Evolutionary conservation across 129 eudicot genomes (phyloP).

Genomic region (Flaveria ramosissima): DNA sequence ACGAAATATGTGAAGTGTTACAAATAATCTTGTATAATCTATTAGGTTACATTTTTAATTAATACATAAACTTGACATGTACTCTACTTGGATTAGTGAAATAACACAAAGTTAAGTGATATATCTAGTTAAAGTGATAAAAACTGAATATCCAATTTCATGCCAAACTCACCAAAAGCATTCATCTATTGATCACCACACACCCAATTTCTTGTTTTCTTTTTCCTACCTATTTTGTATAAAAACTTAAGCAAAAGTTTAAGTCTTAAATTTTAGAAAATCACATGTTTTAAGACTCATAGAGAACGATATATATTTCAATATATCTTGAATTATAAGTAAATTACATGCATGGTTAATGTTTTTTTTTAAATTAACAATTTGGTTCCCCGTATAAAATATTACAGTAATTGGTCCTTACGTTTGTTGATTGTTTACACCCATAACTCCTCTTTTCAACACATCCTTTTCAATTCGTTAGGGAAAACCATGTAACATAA

Average conservation of each 20-base stretch:
- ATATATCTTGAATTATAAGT: not conserved
- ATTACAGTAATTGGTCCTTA: no score
- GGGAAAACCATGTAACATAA: no score
- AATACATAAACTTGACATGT: constrained; percentile 2
- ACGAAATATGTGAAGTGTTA: not conserved
- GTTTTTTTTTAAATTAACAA: no score
- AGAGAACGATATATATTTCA: not conserved
- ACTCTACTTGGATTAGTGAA: constrained; percentile 1
- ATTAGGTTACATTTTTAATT: not conserved
- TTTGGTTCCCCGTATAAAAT: no score
- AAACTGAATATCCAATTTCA: not conserved
- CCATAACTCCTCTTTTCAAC: no score
- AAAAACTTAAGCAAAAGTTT: not conserved
- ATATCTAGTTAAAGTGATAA: not conserved
- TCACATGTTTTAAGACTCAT: not conserved
- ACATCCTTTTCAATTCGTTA: no score
- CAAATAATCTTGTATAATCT: not conserved
- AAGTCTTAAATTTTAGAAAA: not conserved
- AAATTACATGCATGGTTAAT: not conserved
- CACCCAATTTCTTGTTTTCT: constrained; percentile 5
- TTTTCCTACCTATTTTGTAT: constrained; percentile 21
- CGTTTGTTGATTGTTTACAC: no score
- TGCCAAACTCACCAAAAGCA: constrained; percentile 17
- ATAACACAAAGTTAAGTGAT: constrained; percentile 4
- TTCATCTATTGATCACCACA: not conserved